Percentiles rank a stretch among this genome's conserved stretches.
phyloP scores from a whole-genome alignment of 441 rosid genomes.

The Pelargonium fulgidum region DNA sequence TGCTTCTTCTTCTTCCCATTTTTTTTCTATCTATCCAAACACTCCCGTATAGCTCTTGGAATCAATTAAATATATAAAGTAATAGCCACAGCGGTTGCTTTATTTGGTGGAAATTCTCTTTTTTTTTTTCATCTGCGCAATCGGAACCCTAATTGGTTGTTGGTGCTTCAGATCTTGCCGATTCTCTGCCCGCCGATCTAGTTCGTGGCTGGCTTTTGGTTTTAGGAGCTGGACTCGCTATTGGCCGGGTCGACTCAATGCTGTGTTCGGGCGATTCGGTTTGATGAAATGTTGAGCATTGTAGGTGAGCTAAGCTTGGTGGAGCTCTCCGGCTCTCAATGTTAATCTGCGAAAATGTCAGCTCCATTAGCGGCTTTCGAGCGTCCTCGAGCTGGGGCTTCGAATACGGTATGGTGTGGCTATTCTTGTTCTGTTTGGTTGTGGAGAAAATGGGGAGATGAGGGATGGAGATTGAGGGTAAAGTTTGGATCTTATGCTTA shows the following conservation, averaged over 20 bases:
- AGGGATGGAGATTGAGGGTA: background rate
- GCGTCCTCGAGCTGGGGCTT: constrained; percentile 61
- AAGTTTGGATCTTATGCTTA: background rate
- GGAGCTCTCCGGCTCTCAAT: constrained; percentile 9
- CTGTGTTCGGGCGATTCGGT: constrained; percentile 20
- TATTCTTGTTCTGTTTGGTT: constrained; percentile 19
- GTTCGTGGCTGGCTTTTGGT: constrained; percentile 22
- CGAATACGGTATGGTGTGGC: constrained; percentile 62
- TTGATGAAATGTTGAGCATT: constrained; percentile 28
- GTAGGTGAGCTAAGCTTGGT: constrained; percentile 8
- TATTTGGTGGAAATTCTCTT: constrained; percentile 9
- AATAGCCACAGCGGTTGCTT: constrained; percentile 26
- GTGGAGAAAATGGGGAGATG: constrained; percentile 19
- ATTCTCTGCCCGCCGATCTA: background rate
- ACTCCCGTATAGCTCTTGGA: background rate
- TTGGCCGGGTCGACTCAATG: constrained; percentile 25
- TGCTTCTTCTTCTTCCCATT: background rate
- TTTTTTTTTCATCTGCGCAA: constrained; percentile 8
- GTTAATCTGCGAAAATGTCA: constrained; percentile 54
- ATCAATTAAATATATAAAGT: background rate
- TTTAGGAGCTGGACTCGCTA: background rate
- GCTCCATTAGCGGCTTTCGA: constrained; percentile 80
- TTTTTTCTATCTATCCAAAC: background rate
- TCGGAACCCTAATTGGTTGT: constrained; percentile 8
- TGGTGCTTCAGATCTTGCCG: constrained; percentile 32